Conservation (phyloP, 345 rosid species). For the Hibiscus tridactylites region DNA sequence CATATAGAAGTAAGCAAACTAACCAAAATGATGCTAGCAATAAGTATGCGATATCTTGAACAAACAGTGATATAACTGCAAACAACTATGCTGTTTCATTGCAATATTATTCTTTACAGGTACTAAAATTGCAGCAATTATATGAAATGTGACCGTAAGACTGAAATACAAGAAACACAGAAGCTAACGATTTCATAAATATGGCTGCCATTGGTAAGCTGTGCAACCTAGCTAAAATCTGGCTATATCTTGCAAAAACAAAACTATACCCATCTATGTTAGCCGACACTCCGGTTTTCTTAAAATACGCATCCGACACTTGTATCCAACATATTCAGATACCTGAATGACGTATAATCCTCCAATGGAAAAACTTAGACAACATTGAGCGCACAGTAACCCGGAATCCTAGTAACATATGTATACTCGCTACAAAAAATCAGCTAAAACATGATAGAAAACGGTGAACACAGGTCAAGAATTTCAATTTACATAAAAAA, state of each 20-base stretch:
- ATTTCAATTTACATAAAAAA: neutral
- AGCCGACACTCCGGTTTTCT: neutral
- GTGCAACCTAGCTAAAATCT: constrained; percentile 6
- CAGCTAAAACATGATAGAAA: neutral
- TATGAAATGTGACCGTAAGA: neutral
- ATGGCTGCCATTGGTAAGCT: neutral
- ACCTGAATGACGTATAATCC: neutral
- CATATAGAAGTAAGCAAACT: neutral
- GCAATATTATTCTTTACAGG: neutral
- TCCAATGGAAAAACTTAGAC: neutral
- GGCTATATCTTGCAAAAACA: too few relatives aligned
- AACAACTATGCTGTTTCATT: neutral
- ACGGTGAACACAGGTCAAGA: neutral
- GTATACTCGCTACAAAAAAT: neutral
- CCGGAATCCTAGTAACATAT: neutral
- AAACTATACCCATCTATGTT: neutral
- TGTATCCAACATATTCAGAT: neutral
- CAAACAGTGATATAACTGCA: neutral
- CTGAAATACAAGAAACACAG: neutral
- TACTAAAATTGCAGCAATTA: neutral
- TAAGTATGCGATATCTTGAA: neutral
- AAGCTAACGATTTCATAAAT: neutral
- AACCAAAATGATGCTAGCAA: neutral
- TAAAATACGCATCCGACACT: neutral
- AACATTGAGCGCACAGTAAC: neutral